These are phyloP conservation scores for Melaleuca alternifolia DNA, from an alignment of 345 rosid genomes.

Conservation along the genomic window DNA sequence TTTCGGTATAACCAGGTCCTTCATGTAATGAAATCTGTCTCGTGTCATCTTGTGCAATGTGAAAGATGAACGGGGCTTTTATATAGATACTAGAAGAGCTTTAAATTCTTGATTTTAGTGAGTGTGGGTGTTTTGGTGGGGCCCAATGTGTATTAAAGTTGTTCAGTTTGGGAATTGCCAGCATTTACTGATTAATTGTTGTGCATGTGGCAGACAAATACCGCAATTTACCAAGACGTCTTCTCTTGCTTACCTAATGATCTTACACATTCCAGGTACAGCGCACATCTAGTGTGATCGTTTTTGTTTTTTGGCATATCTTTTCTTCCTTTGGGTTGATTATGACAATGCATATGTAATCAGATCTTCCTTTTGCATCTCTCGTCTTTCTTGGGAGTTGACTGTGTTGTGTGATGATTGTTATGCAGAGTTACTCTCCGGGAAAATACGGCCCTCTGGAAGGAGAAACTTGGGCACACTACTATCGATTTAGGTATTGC, in stretches of 20 bases:
- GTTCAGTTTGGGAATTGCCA: not conserved
- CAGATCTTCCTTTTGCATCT: not conserved
- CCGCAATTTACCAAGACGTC: slow-evolving; percentile 80
- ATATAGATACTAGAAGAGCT: not conserved
- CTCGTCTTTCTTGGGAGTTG: not conserved
- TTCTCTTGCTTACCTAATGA: slow-evolving; percentile 89
- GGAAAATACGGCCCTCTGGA: slow-evolving; percentile 56
- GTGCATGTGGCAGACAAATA: slow-evolving; percentile 53
- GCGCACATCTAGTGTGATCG: not conserved
- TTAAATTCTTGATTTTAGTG: not conserved
- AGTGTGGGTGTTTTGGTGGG: not conserved
- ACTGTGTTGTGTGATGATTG: not conserved
- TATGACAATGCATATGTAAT: not conserved
- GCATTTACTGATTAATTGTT: not conserved
- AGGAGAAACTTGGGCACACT: slow-evolving; percentile 74
- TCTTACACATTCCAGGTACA: slow-evolving; percentile 80
- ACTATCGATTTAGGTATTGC: slow-evolving; percentile 92
- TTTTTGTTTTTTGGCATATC: not conserved
- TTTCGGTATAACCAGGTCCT: not conserved
- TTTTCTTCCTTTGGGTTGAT: not conserved
- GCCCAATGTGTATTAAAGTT: not conserved
- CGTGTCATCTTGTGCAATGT: not conserved
- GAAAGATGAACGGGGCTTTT: not conserved
- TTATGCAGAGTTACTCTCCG: slow-evolving; percentile 47
- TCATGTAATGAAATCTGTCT: not conserved